Base-by-base conservation (phyloP, 2,329 filamentous ascomycete genomes). In the Reticulascus tulasneorum region DNA sequence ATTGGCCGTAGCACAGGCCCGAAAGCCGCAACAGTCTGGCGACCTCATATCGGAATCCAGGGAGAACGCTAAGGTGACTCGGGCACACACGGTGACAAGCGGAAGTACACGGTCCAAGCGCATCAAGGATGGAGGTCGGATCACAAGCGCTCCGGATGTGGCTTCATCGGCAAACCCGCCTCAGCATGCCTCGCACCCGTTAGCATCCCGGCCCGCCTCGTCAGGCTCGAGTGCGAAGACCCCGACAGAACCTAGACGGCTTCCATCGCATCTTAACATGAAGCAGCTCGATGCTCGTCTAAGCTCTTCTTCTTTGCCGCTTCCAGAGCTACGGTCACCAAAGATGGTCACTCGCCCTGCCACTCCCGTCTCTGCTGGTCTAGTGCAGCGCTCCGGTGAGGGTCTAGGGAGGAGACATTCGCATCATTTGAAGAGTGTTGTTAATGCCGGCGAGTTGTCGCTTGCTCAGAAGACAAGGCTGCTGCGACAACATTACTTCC, bases 401-500 rank as follows among this genome's bases (percentile, higher is more conserved):
- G 54, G 59, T n/a, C 58, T 76, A 19, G 56, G 67, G 5, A 64
- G 77, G 42, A 68, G 79, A 47, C 80, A 84, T 58, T 78, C 81
- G 3, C 80, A 81, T 48, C 64, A 75, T 40, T 56, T 71, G 33
- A 77, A 82, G 47, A 71, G 72, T 6, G 60, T 74, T 6, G 56
- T 79, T 10, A 77, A 66, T 12, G 70, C 80, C 3, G 73, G 70
- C n/a, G 74, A 83, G 16, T 64, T 91, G 53, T 78, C 79, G 2
- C 57, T 66, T 5, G 60, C 67, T 9, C 83, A 90, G 55, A 87
- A 86, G 55, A 74, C 79, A n/a, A 79, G 80, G 31, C 62, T 89
- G 9, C 56, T 93, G 42, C 71, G 85, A 37, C 84, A 89, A 41
- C 86, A 93, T 56, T 93, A 93, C 58, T 93, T 91, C 55, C 73